Evolutionary conservation across 208 protist species (phyloP), one percentile per base, ranked within the genome.

Genomic region (Trypanosoma rangeli): DNA sequence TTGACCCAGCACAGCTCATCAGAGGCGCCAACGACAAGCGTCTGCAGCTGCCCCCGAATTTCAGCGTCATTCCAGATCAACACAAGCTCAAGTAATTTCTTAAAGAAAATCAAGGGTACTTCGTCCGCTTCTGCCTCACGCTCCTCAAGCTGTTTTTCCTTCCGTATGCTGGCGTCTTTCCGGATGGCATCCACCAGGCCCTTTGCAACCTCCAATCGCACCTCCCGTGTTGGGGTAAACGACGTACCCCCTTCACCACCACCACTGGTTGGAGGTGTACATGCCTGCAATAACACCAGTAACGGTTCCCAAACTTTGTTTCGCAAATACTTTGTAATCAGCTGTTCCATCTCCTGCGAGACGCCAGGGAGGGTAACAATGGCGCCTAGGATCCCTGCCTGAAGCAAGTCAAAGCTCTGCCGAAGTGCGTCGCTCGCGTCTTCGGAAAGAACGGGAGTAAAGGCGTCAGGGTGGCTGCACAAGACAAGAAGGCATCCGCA

Each of bases 401-500:
- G 80, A 15, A 90, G 57, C 16, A 74, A 35, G 2, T 64, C 42
- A 65, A 89, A 86, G 50, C 73, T 85, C 8, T 46, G 29, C 49
- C 65, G 53, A 46, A 83, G 33, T 4, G 39, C 56, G 20, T 35
- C 50, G 29, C 28, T 64, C 13, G 42, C 54, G 0, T 72, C n/a
- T 1, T 44, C 28, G 0, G 84, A 77, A 44, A 87, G 54, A 0
- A 80, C 79, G 31, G 49, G 39, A 60, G 85, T 86, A 12, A 55
- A 37, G 5, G 85, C 76, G 26, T 67, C 67, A 0, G 65, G 52
- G 5, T 58, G 58, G 0, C 42, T 81, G n/a, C 71, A 84, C 8
- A 94, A 66, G 13, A 88, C 68, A 15, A 26, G 22, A 44, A 89
- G 35, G 59, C 84, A 89, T n/a, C 76, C 57, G 28, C 26, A 29